Conservation (phyloP, 345 rosid species). For the Acer negundo region DNA sequence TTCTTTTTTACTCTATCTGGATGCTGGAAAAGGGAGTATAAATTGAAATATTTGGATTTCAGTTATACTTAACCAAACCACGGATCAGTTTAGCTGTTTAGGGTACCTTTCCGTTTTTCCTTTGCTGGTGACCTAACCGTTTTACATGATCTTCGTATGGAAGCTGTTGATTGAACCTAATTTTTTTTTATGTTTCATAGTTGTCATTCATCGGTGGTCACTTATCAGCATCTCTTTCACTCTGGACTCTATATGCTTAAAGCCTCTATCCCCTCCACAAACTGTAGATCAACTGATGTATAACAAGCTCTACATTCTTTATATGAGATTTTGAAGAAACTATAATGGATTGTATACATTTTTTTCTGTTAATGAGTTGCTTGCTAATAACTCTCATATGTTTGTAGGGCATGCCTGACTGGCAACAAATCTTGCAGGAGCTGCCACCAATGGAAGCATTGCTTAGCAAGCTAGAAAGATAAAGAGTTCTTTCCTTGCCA, state of each 20-base stretch:
- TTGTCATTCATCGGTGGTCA: background rate
- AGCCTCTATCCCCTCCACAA: background rate
- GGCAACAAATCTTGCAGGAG: constrained; percentile 78
- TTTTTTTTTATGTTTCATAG: background rate
- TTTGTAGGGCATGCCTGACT: constrained; percentile 87
- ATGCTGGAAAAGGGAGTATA: background rate
- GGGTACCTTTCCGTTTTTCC: constrained; percentile 5
- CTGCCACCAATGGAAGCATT: constrained; percentile 80
- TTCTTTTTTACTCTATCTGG: background rate
- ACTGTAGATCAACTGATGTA: background rate
- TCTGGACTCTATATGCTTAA: background rate
- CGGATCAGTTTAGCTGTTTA: constrained; percentile 8
- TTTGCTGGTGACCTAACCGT: background rate
- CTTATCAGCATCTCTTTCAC: background rate
- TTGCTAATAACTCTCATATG: background rate
- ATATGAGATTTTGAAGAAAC: background rate
- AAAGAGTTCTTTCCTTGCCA: constrained; percentile 24
- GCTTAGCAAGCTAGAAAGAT: constrained; percentile 85
- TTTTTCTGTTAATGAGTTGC: background rate
- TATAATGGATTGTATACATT: background rate
- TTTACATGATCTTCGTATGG: background rate
- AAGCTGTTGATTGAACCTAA: background rate
- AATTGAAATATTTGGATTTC: background rate
- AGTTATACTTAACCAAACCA: background rate
- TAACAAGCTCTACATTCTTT: background rate